Evolutionary conservation across 495 filamentous ascomycete genomes (phyloP).

Genomic region (Penicillium daleae): DNA sequence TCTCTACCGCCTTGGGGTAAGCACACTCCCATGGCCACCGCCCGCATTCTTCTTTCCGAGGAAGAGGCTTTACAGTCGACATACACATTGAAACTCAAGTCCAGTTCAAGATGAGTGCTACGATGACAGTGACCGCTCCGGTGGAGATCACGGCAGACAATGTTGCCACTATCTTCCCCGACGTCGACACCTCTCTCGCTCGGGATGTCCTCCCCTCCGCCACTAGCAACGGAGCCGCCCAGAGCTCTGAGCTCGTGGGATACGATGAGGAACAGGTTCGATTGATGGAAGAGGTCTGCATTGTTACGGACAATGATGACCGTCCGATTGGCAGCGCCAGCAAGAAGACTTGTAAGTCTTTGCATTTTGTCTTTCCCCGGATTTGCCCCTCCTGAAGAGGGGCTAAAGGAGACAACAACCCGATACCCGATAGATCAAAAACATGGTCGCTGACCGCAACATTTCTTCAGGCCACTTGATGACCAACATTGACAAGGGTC

Average conservation of each 20-base stretch:
- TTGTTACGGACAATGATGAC: conserved; percentile 91
- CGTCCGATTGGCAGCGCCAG: conserved; percentile 93
- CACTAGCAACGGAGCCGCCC: conserved; percentile 32
- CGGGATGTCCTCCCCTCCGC: conserved; percentile 58
- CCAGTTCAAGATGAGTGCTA: conserved; percentile 53
- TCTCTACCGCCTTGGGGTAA: conserved; percentile 24
- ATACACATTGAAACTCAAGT: neutral
- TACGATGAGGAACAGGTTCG: conserved; percentile 98
- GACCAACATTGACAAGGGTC: conserved; percentile 94
- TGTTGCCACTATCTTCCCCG: conserved; percentile 87
- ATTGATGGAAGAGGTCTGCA: conserved; percentile 99
- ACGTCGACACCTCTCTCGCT: conserved; percentile 87
- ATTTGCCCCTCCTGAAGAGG: conserved; percentile 14
- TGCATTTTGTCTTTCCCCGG: conserved; percentile 4
- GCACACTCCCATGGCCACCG: conserved; percentile 6
- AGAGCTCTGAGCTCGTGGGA: conserved; percentile 62
- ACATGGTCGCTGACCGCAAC: neutral
- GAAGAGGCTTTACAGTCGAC: neutral
- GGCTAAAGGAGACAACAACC: conserved; percentile 6
- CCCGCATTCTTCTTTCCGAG: conserved; percentile 15
- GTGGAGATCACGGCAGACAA: conserved; percentile 76
- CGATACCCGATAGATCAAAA: neutral
- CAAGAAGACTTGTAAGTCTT: conserved; percentile 90
- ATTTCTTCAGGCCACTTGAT: conserved; percentile 81
- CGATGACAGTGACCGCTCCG: conserved; percentile 44